Conservation (phyloP, 31 red algal species). For the Bonnemaisonia californica region DNA sequence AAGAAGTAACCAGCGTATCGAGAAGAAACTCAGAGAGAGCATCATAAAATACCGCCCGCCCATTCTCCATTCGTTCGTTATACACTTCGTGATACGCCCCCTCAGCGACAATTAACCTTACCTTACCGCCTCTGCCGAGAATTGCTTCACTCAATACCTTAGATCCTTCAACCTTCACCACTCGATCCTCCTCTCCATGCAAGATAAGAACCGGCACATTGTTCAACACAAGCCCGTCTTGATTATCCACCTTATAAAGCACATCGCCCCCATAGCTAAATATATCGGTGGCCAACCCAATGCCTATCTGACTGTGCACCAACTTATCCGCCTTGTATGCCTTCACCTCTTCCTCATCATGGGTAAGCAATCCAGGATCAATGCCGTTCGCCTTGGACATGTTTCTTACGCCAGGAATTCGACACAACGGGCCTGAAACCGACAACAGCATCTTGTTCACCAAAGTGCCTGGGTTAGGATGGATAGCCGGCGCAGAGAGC, state of each 20-base stretch:
- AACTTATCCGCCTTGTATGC: slow-evolving; percentile 30
- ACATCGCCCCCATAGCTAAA: neutral
- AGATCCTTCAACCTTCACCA: slow-evolving; percentile 33
- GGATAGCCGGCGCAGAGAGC: slow-evolving; percentile 52
- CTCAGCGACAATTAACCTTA: slow-evolving; percentile 22
- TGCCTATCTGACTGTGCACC: slow-evolving; percentile 15
- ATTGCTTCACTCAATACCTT: slow-evolving; percentile 31
- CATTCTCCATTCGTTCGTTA: slow-evolving; percentile 46
- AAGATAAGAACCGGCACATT: slow-evolving; percentile 16
- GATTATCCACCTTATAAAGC: neutral
- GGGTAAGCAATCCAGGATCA: slow-evolving; percentile 18
- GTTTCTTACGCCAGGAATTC: slow-evolving; percentile 39
- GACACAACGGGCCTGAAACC: slow-evolving; percentile 13
- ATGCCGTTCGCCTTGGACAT: slow-evolving; percentile 48
- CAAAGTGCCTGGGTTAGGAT: slow-evolving; percentile 4
- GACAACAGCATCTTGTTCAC: slow-evolving; percentile 41
- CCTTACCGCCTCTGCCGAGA: slow-evolving; percentile 1
- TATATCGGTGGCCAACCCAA: neutral
- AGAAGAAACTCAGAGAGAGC: slow-evolving; percentile 34
- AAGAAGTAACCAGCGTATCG: neutral
- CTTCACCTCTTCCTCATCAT: slow-evolving; percentile 33
- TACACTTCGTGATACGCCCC: slow-evolving; percentile 57
- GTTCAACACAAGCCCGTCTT: neutral
- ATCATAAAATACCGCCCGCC: slow-evolving; percentile 34
- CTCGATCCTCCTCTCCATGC: slow-evolving; percentile 46